Base-by-base conservation (phyloP, 441 rosid species). In the Mallotus japonicus region DNA sequence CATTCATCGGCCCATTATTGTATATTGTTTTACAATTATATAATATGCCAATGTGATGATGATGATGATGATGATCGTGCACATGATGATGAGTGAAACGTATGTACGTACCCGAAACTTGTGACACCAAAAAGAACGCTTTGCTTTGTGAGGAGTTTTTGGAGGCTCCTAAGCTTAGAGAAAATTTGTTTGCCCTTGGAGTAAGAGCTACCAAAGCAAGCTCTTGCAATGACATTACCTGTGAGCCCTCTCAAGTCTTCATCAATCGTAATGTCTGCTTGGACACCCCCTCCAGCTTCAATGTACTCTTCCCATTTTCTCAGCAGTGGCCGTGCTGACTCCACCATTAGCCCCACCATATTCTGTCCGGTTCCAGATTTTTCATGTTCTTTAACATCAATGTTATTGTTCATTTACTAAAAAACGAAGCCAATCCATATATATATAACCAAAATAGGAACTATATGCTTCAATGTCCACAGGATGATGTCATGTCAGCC, bases 121-220 rank as follows among this genome's bases (percentile, higher is more conserved):
- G 73, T 16, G 4, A 77, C 73, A 14, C 88, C 81, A 6, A 90
- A 90, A 56, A 86, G 89, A 74, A 85, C 55, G 85, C 83, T 81
- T 17, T 86, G 84, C 9, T 74, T 79, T 73, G 87, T 70, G 68
- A 92, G 83, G 40, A 81, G 78, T 57, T 83, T 81, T 75, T 87
- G 94, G 69, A 92, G 88, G 51, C 73, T 77, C 76, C 94, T 83
- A 58, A 92, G 94, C 85, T 88, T 90, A 50, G 88, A 79, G 86
- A 90, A 92, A 24, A 90, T 90, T 77, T 90, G 78, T 82, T 84
- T 86, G 74, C 96, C 96, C 82, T 85, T 82, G 16, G 67, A 53
- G 50, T 85, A 89, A 60, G 91, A 87, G 77, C 91, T 90, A 16
- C 97, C 96, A 80, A 92, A 89, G 74, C 91, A 90, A 77, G 96